phyloP scores from a whole-genome alignment of 768 basidiomycete genomes.

The Tephrocybe sp. region DNA sequence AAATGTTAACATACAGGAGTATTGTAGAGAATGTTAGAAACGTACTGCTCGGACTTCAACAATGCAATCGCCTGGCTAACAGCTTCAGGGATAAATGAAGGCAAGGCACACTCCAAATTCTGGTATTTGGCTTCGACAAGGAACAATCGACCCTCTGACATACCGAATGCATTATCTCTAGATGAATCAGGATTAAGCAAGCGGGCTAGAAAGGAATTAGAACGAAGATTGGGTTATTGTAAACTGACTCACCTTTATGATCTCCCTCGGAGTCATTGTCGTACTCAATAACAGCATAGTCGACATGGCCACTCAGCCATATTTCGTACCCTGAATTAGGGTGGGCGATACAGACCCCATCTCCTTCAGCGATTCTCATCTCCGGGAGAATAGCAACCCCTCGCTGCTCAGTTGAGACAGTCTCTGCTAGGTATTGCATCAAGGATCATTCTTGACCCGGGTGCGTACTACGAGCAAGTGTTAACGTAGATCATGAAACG shows the following conservation, averaged over 20 bases:
- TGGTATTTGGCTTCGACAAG: conserved; percentile 27
- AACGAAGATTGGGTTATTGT: no score
- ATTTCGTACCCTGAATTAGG: conserved; percentile 25
- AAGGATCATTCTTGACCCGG: conserved; percentile 30
- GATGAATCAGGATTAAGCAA: no score
- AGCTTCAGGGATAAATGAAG: conserved; percentile 26
- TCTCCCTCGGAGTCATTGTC: conserved; percentile 18
- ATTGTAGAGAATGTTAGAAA: conserved; percentile 11
- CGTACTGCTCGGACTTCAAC: conserved; percentile 24
- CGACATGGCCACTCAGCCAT: conserved; percentile 26
- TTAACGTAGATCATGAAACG: conserved; percentile 17
- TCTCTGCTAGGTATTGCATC: conserved; percentile 29
- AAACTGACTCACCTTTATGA: conserved; percentile 24
- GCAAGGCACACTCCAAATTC: conserved; percentile 17
- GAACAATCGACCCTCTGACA: conserved; percentile 24
- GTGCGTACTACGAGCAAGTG: conserved; percentile 21
- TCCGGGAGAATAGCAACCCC: conserved; percentile 28
- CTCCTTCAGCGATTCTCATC: conserved; percentile 24
- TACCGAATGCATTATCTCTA: conserved; percentile 22
- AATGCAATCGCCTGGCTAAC: conserved; percentile 31
- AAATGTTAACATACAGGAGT: conserved; percentile 18
- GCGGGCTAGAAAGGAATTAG: no score
- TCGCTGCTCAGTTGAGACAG: conserved; percentile 17
- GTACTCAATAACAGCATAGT: conserved; percentile 28
- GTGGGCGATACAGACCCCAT: conserved; percentile 22